phyloP scores from a whole-genome alignment of 495 filamentous ascomycete species.

The Evansstolkia leycettana region DNA sequence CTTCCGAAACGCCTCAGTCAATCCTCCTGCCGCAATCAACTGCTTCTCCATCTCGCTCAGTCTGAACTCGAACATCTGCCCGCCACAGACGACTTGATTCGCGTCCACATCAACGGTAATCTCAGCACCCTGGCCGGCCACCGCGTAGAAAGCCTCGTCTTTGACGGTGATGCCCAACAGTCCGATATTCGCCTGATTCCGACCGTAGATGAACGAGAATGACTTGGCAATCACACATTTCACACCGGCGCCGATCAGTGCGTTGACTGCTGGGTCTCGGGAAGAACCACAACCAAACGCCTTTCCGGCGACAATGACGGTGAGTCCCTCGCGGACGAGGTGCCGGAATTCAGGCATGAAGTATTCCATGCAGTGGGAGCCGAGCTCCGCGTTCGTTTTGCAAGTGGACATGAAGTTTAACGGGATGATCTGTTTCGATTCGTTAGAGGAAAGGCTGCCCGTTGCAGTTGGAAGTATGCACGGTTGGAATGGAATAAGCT shows the following conservation, averaged over 20 bases:
- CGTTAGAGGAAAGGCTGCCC: conserved; percentile 1
- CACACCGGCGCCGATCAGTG: conserved; percentile 19
- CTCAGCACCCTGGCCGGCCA: conserved; percentile 15
- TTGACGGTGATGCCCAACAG: conserved; percentile 23
- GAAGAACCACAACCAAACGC: conserved; percentile 33
- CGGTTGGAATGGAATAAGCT: background rate
- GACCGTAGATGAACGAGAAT: conserved; percentile 28
- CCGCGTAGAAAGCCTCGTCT: conserved; percentile 20
- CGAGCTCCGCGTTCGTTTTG: conserved; percentile 15
- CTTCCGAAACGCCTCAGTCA: conserved; percentile 19
- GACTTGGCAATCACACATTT: conserved; percentile 28
- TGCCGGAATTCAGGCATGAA: conserved; percentile 26
- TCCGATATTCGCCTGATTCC: conserved; percentile 28
- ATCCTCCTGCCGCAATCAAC: conserved; percentile 18
- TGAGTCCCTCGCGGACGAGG: conserved; percentile 16
- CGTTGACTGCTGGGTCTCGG: conserved; percentile 27
- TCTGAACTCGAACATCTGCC: conserved; percentile 14
- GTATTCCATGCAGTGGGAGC: conserved; percentile 22
- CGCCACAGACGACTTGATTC: conserved; percentile 6
- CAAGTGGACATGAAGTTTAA: conserved; percentile 17
- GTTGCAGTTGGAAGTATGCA: no score
- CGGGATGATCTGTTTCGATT: conserved; percentile 10
- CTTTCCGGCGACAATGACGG: conserved; percentile 28
- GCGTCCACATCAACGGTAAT: conserved; percentile 17
- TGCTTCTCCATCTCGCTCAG: conserved; percentile 23